These are phyloP conservation scores for Brasilioporus rufonigricans DNA, from an alignment of 768 basidiomycete genomes.

Conservation along the genomic window DNA sequence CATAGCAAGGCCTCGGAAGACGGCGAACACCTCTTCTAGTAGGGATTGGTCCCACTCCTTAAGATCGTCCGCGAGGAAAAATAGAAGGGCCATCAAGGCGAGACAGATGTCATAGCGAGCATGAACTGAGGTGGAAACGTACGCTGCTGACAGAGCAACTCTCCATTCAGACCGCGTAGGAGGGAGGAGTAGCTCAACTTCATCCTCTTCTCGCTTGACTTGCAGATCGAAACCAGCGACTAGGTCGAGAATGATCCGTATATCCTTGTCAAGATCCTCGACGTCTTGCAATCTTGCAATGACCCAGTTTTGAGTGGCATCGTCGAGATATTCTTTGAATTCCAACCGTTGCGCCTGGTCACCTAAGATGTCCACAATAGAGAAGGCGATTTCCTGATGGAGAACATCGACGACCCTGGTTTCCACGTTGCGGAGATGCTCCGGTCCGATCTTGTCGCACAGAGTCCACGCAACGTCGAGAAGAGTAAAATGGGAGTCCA, in stretches of 20 bases:
- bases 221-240: slow-evolving; percentile 68
- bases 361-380: slow-evolving; percentile 69
- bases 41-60: slow-evolving; percentile 61
- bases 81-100: slow-evolving; percentile 61
- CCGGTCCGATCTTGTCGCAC: slow-evolving; percentile 57
- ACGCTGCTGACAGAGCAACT: slow-evolving; percentile 59
- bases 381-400: slow-evolving; percentile 77
- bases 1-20: slow-evolving; percentile 77
- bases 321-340: slow-evolving; percentile 57
- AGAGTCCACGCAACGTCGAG: slow-evolving; percentile 64
- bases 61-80: slow-evolving; percentile 69
- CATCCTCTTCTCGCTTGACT: slow-evolving; percentile 76
- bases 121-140: slow-evolving; percentile 58
- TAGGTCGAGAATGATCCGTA: slow-evolving; percentile 60
- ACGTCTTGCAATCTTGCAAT: slow-evolving; percentile 55
- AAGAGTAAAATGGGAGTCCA: slow-evolving; percentile 54
- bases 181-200: slow-evolving; percentile 52
- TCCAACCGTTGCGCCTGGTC: slow-evolving; percentile 57
- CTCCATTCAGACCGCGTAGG: slow-evolving; percentile 60
- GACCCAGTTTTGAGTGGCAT: slow-evolving; percentile 60
- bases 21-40: slow-evolving; percentile 72
- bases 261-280: slow-evolving; percentile 53
- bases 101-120: slow-evolving; percentile 77
- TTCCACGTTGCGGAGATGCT: slow-evolving; percentile 56
- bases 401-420: slow-evolving; percentile 57